Base-by-base conservation (phyloP, 2,329 filamentous ascomycete genomes). In the Sphaerulina musiva region DNA sequence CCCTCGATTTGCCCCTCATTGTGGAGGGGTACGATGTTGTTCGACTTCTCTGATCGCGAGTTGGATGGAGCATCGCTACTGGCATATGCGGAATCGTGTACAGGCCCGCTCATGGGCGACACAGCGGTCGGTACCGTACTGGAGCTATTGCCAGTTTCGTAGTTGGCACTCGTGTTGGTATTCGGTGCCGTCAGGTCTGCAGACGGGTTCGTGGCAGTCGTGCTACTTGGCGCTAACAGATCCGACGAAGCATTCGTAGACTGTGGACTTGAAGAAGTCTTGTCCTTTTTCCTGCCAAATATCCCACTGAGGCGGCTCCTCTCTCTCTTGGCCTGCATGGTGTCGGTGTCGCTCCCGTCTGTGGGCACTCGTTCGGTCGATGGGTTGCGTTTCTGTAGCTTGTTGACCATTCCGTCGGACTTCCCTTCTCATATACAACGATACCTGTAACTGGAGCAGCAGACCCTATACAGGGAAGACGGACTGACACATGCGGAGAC, bases 1-100 rank as follows among this genome's bases (percentile, higher is more conserved):
- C 65, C 65, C 29, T 58, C 51, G 26, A 67, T 56, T 36, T 65
- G 61, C 4, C 65, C 65, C 36, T 57, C 56, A 46, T 67, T 66
- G 47, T 65, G 61, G 2, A 66, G 52, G n/a, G 62, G 59, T 4
- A 62, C 53, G 36, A 62, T 58, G 36, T 44, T 45, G 46, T 56
- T 51, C 14, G 45, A 45, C 6, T 36, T 53, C 32, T 50, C 50
- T 5, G 54, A 51, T 46, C 48, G 39, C 9, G 49, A 39, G 20
- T 53, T 47, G 12, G 51, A 53, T 4, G 51, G 44, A 20, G 54
- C 49, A 10, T 60, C 58, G 36, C 62, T 64, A 42, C 59, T 63
- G 9, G 56, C 63, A 48, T 65, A 64, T 34, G 63, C 63, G 5
- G 63, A 64, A 45, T 64, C 63, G 42, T 52, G 58, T 8, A 55